A percentile compares a stretch with the other conserved stretches of the same genome.
These are phyloP conservation scores for Lasiodiplodia sp. DNA, from an alignment of 2,329 filamentous ascomycete genomes.

Conservation along the genomic window DNA sequence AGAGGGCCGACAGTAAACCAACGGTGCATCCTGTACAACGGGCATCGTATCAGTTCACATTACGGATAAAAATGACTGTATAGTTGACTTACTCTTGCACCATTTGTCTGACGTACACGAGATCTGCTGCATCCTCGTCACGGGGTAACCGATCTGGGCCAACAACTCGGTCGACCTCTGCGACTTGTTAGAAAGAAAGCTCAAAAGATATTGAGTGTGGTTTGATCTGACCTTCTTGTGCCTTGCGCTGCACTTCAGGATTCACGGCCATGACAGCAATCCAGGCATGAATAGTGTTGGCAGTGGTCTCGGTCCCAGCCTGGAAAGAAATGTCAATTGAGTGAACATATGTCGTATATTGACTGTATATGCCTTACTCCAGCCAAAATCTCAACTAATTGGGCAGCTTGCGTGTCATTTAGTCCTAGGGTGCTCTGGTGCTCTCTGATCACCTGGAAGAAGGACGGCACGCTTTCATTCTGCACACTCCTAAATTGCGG, in stretches of 20 bases:
- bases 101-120: constrained; percentile 26
- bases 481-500: neutral
- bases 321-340: neutral
- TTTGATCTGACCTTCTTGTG: constrained; percentile 34
- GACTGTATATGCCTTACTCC: neutral
- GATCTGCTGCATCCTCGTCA: constrained; percentile 29
- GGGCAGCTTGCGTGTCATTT: neutral
- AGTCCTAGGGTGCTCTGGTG: neutral
- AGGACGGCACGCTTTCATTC: neutral
- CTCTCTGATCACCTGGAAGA: neutral
- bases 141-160: constrained; percentile 30
- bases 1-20: neutral
- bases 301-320: constrained; percentile 29
- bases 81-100: constrained; percentile 31
- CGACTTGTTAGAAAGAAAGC: neutral
- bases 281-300: constrained; percentile 42
- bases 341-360: too few species aligned
- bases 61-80: too few species aligned
- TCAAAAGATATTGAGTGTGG: neutral
- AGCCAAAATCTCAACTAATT: neutral
- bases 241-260: constrained; percentile 40
- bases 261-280: constrained; percentile 40
- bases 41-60: neutral
- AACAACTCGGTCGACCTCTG: constrained; percentile 34
- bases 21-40: neutral